These are phyloP conservation scores for Colletotrichum gloeosporioides DNA, from an alignment of 2,329 filamentous ascomycete genomes.

Conservation along the genomic window DNA sequence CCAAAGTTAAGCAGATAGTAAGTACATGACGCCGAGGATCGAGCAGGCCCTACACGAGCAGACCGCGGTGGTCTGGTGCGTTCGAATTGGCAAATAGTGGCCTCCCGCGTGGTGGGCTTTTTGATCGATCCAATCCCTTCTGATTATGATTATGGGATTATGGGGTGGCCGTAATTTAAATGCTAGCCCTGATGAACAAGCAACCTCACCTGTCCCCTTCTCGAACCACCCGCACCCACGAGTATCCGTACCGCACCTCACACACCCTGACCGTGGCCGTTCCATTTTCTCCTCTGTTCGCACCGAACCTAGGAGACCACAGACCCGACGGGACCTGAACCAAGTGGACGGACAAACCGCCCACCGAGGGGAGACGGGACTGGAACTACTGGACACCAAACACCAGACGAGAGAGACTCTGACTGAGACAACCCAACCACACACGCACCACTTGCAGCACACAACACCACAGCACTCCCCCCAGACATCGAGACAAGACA, in stretches of 20 bases:
- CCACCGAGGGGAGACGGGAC: background rate
- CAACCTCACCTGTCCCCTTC: constrained; percentile 18
- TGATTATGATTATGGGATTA: constrained; percentile 16
- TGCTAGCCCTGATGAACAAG: constrained; percentile 17
- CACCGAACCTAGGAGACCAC: background rate
- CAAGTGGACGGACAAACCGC: background rate
- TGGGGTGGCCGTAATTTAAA: constrained; percentile 23
- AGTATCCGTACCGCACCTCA: background rate
- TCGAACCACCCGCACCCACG: constrained; percentile 6
- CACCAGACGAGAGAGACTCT: constrained; percentile 5
- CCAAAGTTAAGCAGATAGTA: background rate
- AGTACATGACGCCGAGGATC: background rate
- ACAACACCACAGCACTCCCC: background rate
- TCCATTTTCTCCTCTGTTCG: background rate
- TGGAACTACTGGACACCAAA: background rate
- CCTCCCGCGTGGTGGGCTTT: constrained; percentile 8
- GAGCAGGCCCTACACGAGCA: background rate
- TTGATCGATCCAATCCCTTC: constrained; percentile 11
- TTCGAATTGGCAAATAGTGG: constrained; percentile 1
- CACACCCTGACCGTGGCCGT: background rate
- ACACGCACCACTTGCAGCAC: background rate
- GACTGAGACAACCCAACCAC: constrained; percentile 18
- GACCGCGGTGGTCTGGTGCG: background rate
- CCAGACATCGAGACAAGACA: background rate
- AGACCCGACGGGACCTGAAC: background rate